phyloP scores from a whole-genome alignment of 2,329 filamentous ascomycete species.

The Hymenoscyphus occultus region DNA sequence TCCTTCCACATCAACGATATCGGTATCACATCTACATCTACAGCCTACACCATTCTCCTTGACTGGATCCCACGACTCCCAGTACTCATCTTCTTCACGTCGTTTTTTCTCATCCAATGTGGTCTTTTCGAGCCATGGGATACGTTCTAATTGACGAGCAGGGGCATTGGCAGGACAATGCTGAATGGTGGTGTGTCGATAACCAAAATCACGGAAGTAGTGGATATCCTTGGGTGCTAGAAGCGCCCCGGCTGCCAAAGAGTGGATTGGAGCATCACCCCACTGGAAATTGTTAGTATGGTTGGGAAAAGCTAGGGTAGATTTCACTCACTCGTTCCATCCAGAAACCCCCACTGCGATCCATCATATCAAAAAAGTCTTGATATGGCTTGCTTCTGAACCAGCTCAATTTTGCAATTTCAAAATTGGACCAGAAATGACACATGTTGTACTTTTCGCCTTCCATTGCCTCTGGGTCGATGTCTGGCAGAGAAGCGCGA shows the following conservation, averaged over 20 bases:
- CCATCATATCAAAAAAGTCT: slow-evolving; percentile 99
- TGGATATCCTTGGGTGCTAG: slow-evolving; percentile 82
- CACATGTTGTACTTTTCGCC: slow-evolving; percentile 99
- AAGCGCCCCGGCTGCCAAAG: slow-evolving; percentile 86
- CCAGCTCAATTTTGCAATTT: slow-evolving; percentile 92
- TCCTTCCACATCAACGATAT: slow-evolving; percentile 95
- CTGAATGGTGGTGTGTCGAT: slow-evolving; percentile 97
- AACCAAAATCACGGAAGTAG: slow-evolving; percentile 98
- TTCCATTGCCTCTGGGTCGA: slow-evolving; percentile 93
- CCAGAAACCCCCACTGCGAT: slow-evolving; percentile 96
- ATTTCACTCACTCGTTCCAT: slow-evolving; percentile 78
- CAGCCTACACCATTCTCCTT: slow-evolving; percentile 97
- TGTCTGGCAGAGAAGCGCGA: slow-evolving; percentile 67
- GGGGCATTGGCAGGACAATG: slow-evolving; percentile 97
- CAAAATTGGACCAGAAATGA: slow-evolving; percentile 99
- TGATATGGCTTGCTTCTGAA: slow-evolving; percentile 97
- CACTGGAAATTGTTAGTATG: slow-evolving; percentile 56
- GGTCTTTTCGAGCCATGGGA: slow-evolving; percentile 78
- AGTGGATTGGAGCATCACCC: slow-evolving; percentile 98
- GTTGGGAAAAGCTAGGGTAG: slow-evolving; percentile 10
- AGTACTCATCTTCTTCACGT: slow-evolving; percentile 92
- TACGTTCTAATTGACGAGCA: slow-evolving; percentile 74
- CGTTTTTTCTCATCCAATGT: slow-evolving; percentile 79
- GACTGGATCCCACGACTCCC: slow-evolving; percentile 80
- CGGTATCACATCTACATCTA: slow-evolving; percentile 92